Base-by-base conservation (phyloP, 148 eudicot species). In the Diospyros lotus region DNA sequence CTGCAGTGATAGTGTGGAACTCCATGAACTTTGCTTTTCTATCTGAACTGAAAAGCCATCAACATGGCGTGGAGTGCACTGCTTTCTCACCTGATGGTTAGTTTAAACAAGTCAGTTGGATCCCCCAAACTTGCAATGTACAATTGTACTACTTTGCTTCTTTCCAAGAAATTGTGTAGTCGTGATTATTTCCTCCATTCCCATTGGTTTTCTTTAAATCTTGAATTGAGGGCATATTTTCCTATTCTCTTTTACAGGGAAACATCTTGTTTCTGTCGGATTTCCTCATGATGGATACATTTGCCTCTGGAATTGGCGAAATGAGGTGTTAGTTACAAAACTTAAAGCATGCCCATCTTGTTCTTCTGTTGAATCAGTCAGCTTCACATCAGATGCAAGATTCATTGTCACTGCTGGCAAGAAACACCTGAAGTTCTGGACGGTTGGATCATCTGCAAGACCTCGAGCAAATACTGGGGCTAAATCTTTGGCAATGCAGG, bases 51-150 rank as follows among this genome's bases (percentile, higher is more conserved):
- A 88, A 84, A 75, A 78, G 87, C 59, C 91, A 88, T 72, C 86
- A 80, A 66, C 56, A 79, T 81, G 89, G 91, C 55, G 89, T 88
- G 62, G 70, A 81, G 40, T 88, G 86, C 80, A 72, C 80, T 63
- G 80, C 80, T 67, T 84, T 88, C 66, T 86, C 91, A 74, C 87
- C 87, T 72, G 86, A 88, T 75, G 89, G 91, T 88, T 74, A 80
- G 91, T 76, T 73, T 18, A 55, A 76, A 51, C 72, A 69, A 71
- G 71, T 73, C 73, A 58, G 71, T 79, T 73, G 69, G 15, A 68
- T 68, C 58, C 61, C 69, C 40, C 39, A 62, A 38, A 48, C 72
- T 60, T 58, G 42, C 46, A 65, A 56, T 45, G 42, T 9, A 58
- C 51, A 45, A 18, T 58, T 9, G 5, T 46, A 52, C 51, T 28